Evolutionary conservation across 2,329 filamentous ascomycete species (phyloP), one percentile per base, ranked within the genome.

Genomic region (Colletotrichum sp.): DNA sequence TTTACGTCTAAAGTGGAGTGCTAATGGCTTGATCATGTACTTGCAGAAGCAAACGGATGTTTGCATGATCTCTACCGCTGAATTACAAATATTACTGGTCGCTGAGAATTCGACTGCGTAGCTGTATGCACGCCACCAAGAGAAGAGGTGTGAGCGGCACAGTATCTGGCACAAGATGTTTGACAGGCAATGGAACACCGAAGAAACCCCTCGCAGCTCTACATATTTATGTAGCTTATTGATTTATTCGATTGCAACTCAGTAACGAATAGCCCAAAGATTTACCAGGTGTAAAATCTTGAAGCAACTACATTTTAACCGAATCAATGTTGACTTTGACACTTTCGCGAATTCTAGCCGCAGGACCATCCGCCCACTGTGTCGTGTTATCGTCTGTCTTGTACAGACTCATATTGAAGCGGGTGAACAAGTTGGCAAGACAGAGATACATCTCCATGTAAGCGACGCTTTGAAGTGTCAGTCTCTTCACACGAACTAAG

Each of bases 401-500:
- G 26, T 68, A 36, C 3, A 68, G 15, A 26, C 44, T 68, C 65
- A 68, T 68, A 6, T 68, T 22, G 48, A 68, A 68, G 28, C 48
- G 30, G n/a, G 12, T 57, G 15, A 68, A 68, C 8, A 59, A 59
- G 8, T 68, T 68, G 3, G 65, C 65, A 12, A 68, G 13, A 5
- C 65, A 68, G 8, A 68, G n/a, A n/a, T 68, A 68, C 65, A 68
- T 57, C 65, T 68, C 65, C 10, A 59, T 48, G n/a, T 68, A 59
- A 10, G 22, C 34, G 30, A 68, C 52, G 44, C 65, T 68, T 6
- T 13, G 2, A 36, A 10, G 12, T 10, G 65, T 68, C n/a, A 68
- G 48, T 36, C 3, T 48, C 39, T 22, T 1, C 9, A 48, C 18
- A 22, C 0, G 39, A 48, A 48, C 9, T 48, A 3, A n/a, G 39